Evolutionary conservation across 2,329 filamentous ascomycete species (phyloP).

Genomic region (Alternaria novae-zelandiae): DNA sequence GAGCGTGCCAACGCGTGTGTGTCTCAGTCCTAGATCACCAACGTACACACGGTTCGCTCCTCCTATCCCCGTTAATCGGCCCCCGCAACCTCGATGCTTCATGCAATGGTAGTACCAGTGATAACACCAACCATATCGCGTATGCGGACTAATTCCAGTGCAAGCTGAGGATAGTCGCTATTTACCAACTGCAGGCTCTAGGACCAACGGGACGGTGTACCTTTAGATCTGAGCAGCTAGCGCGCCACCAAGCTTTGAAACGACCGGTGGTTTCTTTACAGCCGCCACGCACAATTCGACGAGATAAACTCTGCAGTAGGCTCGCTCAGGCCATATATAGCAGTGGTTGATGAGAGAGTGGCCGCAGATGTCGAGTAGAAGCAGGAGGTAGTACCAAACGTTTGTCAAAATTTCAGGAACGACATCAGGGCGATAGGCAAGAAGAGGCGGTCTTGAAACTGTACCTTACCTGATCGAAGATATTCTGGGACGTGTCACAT

Average conservation of each 20-base stretch:
- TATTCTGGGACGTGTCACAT: background rate
- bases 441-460: background rate
- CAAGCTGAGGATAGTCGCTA: background rate
- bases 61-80: background rate
- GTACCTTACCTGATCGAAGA: background rate
- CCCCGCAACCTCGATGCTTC: slow-evolving; percentile 5
- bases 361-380: background rate
- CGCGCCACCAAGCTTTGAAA: background rate
- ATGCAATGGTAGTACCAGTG: slow-evolving; percentile 1
- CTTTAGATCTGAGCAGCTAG: background rate
- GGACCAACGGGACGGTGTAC: slow-evolving; percentile 3
- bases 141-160: background rate
- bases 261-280: background rate
- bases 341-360: background rate
- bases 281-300: background rate
- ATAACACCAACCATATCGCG: background rate
- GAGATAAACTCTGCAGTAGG: background rate
- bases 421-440: background rate
- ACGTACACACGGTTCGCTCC: background rate
- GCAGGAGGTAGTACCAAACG: background rate
- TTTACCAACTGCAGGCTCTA: background rate
- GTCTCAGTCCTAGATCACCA: background rate
- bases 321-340: background rate
- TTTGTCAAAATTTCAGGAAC: background rate
- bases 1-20: background rate